Percentiles rank a stretch among this genome's conserved stretches.
These are phyloP conservation scores for Dipodascus albidus DNA, from an alignment of 805 yeast genomes.

Conservation along the genomic window DNA sequence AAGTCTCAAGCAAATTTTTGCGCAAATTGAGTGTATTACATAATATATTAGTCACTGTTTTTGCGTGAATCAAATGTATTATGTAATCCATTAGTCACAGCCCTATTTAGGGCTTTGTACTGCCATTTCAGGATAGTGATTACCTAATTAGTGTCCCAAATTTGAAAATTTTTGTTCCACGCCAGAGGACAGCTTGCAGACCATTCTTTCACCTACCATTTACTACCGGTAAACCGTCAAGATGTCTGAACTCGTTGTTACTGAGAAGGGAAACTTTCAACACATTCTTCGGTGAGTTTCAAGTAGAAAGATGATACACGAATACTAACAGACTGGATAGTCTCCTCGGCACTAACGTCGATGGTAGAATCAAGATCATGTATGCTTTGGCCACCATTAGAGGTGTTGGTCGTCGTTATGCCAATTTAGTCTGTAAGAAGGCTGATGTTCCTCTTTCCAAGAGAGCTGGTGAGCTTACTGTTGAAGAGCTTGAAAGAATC, in stretches of 20 bases:
- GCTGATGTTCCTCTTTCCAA: conserved; percentile 97
- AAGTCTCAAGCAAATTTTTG: background rate
- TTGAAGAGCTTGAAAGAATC: conserved; percentile 99
- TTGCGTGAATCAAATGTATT: background rate
- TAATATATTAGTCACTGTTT: background rate
- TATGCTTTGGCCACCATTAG: conserved; percentile 99
- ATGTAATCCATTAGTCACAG: background rate
- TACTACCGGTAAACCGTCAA: conserved; percentile 23
- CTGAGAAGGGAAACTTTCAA: conserved; percentile 99
- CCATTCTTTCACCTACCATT: background rate
- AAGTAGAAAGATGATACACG: background rate
- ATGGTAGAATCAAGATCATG: conserved; percentile 99
- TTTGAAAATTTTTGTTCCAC: background rate
- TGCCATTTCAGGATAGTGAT: background rate
- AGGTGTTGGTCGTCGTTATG: conserved; percentile 99
- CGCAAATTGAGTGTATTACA: background rate
- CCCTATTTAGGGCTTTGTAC: background rate
- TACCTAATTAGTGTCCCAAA: background rate
- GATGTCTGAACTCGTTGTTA: conserved; percentile 88
- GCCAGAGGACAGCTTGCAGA: background rate
- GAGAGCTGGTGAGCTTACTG: conserved; percentile 99
- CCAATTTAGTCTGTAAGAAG: conserved; percentile 99
- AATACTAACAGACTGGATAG: conserved; percentile 27
- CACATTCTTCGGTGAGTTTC: conserved; percentile 96
- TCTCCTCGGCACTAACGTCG: conserved; percentile 99